These are phyloP conservation scores for Fusarium albosuccineum DNA, from an alignment of 2,329 filamentous ascomycete genomes.

Conservation along the genomic window DNA sequence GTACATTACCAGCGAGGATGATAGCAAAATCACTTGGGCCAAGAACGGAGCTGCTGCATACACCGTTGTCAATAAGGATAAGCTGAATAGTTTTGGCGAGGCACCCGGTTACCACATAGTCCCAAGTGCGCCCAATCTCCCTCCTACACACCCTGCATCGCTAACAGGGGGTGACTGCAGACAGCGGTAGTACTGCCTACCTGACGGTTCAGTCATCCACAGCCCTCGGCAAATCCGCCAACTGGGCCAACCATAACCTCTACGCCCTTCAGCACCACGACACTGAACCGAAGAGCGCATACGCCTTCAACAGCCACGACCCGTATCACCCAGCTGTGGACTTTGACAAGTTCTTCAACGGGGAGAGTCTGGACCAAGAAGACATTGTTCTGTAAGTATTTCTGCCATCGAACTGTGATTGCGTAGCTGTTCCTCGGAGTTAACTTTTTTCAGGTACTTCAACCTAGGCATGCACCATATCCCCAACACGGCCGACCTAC, in stretches of 20 bases:
- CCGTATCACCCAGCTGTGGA: constrained; percentile 55
- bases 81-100: constrained; percentile 64
- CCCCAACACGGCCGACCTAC: constrained; percentile 31
- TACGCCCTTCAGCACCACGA: constrained; percentile 65
- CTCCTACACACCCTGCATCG: not conserved
- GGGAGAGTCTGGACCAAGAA: constrained; percentile 29
- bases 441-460: constrained; percentile 23
- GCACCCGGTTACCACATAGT: constrained; percentile 57
- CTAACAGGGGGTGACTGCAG: constrained; percentile 3
- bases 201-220: constrained; percentile 64
- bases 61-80: constrained; percentile 64
- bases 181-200: constrained; percentile 47
- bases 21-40: constrained; percentile 62
- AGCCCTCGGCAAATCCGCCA: constrained; percentile 58
- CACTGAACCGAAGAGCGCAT: constrained; percentile 61
- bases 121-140: constrained; percentile 15
- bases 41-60: constrained; percentile 61
- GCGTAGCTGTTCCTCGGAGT: fast-evolving
- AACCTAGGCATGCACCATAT: constrained; percentile 37
- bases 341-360: constrained; percentile 28
- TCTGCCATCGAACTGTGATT: fast-evolving
- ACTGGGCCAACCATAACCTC: constrained; percentile 65
- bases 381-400: constrained; percentile 29
- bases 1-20: constrained; percentile 58
- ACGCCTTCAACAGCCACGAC: constrained; percentile 61